Conservation (phyloP, 345 rosid genomes). For the Brassica cretica region DNA sequence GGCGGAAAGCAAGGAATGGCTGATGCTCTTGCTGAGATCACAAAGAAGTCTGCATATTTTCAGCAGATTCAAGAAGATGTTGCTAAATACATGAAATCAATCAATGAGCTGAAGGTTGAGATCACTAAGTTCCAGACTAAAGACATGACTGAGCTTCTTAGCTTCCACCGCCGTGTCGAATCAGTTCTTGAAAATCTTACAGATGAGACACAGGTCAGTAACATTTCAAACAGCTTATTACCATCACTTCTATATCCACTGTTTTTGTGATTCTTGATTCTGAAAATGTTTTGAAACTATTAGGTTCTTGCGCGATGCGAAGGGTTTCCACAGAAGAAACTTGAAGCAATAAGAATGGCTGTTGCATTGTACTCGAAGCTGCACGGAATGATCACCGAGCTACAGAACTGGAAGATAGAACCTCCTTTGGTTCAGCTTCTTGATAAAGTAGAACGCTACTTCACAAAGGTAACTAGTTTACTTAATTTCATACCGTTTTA, state of each 20-base stretch:
- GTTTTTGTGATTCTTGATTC: constrained; percentile 10
- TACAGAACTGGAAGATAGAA: constrained; percentile 64
- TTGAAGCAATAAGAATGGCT: constrained; percentile 80
- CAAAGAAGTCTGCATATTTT: constrained; percentile 91
- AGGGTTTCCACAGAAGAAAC: constrained; percentile 81
- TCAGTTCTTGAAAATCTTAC: constrained; percentile 78
- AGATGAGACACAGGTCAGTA: constrained; percentile 85
- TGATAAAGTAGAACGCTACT: constrained; percentile 76
- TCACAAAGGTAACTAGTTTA: constrained; percentile 58
- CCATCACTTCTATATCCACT: constrained; percentile 1
- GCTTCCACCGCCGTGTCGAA: constrained; percentile 73
- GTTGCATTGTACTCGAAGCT: constrained; percentile 62
- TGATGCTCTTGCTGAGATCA: constrained; percentile 94
- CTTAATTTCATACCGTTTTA: neutral
- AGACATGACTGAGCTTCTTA: constrained; percentile 73
- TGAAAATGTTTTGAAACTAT: neutral
- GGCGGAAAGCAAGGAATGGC: constrained; percentile 95
- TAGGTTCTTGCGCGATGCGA: constrained; percentile 90
- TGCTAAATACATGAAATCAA: constrained; percentile 55
- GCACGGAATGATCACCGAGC: constrained; percentile 50
- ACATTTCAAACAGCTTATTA: neutral
- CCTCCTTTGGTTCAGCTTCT: constrained; percentile 69
- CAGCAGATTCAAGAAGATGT: constrained; percentile 86
- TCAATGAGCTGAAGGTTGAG: constrained; percentile 54
- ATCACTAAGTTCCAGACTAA: constrained; percentile 66